Evolutionary conservation across 345 rosid species (phyloP).

Genomic region (Theobroma cacao): DNA sequence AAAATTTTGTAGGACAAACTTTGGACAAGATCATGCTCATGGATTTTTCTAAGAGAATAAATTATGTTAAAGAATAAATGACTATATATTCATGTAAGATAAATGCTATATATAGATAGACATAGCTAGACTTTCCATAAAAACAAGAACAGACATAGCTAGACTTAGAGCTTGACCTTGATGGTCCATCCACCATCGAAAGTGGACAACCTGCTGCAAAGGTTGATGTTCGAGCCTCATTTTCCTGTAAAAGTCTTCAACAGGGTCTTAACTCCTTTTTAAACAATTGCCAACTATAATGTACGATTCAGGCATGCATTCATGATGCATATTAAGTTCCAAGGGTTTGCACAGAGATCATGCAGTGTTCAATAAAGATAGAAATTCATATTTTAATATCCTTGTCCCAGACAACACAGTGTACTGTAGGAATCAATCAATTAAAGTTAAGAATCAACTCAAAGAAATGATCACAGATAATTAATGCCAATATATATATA

Average conservation of each 20-base stretch:
- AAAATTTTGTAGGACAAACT: neutral
- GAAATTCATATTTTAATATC: neutral
- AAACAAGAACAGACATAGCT: neutral
- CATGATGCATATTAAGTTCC: neutral
- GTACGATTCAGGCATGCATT: neutral
- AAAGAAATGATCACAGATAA: neutral
- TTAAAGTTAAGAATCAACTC: constrained; percentile 1
- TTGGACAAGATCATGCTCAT: neutral
- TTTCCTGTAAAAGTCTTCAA: neutral
- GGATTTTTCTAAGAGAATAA: neutral
- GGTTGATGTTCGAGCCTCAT: neutral
- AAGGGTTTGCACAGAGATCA: neutral
- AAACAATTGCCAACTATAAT: neutral
- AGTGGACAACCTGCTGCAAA: neutral
- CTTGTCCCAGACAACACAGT: neutral
- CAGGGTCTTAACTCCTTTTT: neutral
- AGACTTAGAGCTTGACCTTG: neutral
- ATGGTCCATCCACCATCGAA: neutral
- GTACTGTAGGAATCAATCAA: neutral
- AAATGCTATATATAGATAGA: neutral
- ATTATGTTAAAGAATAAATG: neutral
- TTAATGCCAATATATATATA: neutral
- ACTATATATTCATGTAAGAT: neutral
- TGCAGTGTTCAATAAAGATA: neutral
- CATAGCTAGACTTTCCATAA: neutral